Percentiles rank a stretch among this genome's conserved stretches.
These are phyloP conservation scores for Rhazya stricta DNA, from an alignment of 257 asterid species.

Conservation along the genomic window DNA sequence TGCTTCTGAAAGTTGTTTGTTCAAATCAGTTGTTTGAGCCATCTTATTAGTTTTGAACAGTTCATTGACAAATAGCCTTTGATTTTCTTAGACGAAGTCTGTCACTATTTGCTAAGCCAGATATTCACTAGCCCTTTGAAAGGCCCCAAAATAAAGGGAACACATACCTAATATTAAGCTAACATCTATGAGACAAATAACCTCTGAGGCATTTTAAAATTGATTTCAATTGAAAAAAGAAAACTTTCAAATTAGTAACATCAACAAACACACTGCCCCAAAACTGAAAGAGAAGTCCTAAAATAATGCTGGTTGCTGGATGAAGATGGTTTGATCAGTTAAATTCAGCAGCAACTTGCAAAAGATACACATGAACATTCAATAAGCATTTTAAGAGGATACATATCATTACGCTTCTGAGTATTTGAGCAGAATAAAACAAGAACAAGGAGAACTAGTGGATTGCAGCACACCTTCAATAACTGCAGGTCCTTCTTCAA, in stretches of 20 bases:
- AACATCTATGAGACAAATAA: background rate
- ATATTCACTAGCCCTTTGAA: background rate
- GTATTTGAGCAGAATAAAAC: background rate
- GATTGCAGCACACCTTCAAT: slow-evolving; percentile 45
- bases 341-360: background rate
- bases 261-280: background rate
- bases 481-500: slow-evolving; percentile 78
- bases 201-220: background rate
- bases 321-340: background rate
- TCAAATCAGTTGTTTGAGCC: background rate
- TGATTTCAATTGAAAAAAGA: background rate
- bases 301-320: background rate
- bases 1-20: background rate
- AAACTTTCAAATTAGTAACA: background rate
- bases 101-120: background rate
- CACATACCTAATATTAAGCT: background rate
- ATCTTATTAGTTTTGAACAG: no score
- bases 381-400: background rate
- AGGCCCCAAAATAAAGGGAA: background rate
- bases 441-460: background rate
- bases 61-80: no score
- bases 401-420: background rate
- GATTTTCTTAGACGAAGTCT: no score
- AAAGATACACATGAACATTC: background rate
- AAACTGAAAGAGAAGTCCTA: background rate